Evolutionary conservation across 2,329 filamentous ascomycete species (phyloP).

Genomic region (Dothidotthia symphoricarpi): DNA sequence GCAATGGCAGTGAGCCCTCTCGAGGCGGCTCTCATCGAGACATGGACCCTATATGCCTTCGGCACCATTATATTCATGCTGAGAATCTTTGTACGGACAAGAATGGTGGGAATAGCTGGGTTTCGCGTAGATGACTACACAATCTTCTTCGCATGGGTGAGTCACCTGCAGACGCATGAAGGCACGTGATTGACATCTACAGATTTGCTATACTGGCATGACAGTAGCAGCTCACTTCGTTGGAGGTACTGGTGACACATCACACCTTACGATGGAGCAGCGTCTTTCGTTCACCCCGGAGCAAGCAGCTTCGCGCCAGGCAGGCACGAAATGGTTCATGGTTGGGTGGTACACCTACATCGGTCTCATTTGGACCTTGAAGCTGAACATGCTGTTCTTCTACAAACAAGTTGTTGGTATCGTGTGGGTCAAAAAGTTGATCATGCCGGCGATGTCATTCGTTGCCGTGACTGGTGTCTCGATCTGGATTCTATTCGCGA

Average conservation of each 20-base stretch:
- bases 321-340: constrained; percentile 41
- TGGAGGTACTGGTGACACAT: constrained; percentile 29
- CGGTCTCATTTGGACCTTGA: constrained; percentile 43
- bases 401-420: constrained; percentile 41
- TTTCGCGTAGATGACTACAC: constrained; percentile 41
- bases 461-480: constrained; percentile 25
- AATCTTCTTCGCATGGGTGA: constrained; percentile 32
- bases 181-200: background rate
- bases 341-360: constrained; percentile 39
- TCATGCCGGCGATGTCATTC: constrained; percentile 38
- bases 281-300: constrained; percentile 30
- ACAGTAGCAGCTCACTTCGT: constrained; percentile 27
- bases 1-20: constrained; percentile 9
- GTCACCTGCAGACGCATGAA: background rate
- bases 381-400: constrained; percentile 46
- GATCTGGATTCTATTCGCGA: constrained; percentile 19
- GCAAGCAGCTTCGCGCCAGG: constrained; percentile 29
- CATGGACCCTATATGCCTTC: constrained; percentile 41
- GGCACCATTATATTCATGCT: constrained; percentile 35
- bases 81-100: constrained; percentile 35
- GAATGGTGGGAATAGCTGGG: constrained; percentile 34
- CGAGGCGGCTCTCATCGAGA: constrained; percentile 20
- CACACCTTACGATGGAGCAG: constrained; percentile 33
- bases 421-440: constrained; percentile 39
- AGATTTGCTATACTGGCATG: constrained; percentile 20